Conservation (phyloP, 495 filamentous ascomycete genomes). For the Barbatosphaeria neglecta region DNA sequence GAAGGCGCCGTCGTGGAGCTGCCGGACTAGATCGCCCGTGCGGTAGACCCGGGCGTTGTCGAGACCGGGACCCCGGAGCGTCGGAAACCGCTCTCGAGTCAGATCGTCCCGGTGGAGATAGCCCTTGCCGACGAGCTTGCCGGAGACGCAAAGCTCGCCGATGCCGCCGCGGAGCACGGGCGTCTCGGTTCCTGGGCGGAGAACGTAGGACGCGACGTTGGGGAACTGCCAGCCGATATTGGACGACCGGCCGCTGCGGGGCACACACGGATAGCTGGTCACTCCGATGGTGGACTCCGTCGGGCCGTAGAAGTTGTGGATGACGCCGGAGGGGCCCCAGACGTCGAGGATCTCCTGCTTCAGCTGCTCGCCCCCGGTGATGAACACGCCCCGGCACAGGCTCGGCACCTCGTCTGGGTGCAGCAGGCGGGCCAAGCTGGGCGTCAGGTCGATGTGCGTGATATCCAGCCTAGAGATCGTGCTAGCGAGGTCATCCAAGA, state of each 20-base stretch:
- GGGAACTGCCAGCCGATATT: slow-evolving; percentile 80
- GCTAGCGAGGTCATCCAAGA: slow-evolving; percentile 63
- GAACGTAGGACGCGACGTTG: slow-evolving; percentile 71
- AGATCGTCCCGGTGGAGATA: slow-evolving; percentile 70
- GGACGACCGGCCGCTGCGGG: slow-evolving; percentile 55
- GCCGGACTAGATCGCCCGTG: slow-evolving; percentile 68
- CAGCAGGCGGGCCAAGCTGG: slow-evolving; percentile 49
- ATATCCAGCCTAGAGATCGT: slow-evolving; percentile 60
- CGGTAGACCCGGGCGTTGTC: slow-evolving; percentile 51
- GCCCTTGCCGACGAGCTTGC: slow-evolving; percentile 74
- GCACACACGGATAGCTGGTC: slow-evolving; percentile 65
- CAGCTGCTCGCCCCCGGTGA: slow-evolving; percentile 61
- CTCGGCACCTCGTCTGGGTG: slow-evolving; percentile 57
- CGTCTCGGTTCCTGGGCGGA: slow-evolving; percentile 53
- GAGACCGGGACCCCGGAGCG: slow-evolving; percentile 35
- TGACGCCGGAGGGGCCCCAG: slow-evolving; percentile 51
- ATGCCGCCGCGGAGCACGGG: slow-evolving; percentile 68
- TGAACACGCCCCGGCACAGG: slow-evolving; percentile 59
- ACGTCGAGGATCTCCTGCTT: slow-evolving; percentile 60
- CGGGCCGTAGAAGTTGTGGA: slow-evolving; percentile 75
- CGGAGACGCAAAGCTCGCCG: slow-evolving; percentile 80
- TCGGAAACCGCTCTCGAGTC: slow-evolving; percentile 52
- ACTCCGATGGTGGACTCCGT: slow-evolving; percentile 87
- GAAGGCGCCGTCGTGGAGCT: slow-evolving; percentile 58
- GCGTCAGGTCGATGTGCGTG: slow-evolving; percentile 78